A percentile compares a stretch with the other conserved stretches of the same genome.
Conservation (phyloP, 371 early-diverging fungal species). For the Mucor piriformis region DNA sequence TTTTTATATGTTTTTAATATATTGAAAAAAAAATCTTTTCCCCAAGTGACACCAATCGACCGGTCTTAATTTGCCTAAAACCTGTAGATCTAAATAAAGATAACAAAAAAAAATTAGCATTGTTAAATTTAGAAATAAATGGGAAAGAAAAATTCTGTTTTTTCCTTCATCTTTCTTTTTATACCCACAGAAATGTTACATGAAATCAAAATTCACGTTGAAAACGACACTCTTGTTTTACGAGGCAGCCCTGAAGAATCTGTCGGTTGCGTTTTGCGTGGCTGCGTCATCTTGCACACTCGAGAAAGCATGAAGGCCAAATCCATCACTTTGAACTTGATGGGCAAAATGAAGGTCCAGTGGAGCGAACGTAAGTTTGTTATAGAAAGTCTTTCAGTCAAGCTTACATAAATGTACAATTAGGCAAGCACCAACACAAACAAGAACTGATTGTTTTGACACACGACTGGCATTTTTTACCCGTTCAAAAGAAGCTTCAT, state of each 20-base stretch:
- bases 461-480: constrained; percentile 37
- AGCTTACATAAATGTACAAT: not conserved
- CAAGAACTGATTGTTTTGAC: constrained; percentile 24
- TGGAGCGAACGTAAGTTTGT: constrained; percentile 36
- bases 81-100: constrained; percentile 2
- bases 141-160: not conserved
- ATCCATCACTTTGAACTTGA: constrained; percentile 29
- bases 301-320: constrained; percentile 33
- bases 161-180: not conserved
- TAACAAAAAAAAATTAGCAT: not conserved
- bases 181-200: constrained; percentile 13
- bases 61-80: not conserved
- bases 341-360: constrained; percentile 33
- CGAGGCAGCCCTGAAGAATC: constrained; percentile 39
- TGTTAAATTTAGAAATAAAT: not conserved
- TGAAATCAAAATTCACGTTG: constrained; percentile 28
- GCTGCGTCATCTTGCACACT: constrained; percentile 26
- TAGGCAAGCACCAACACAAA: constrained; percentile 30
- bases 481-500: constrained; percentile 24
- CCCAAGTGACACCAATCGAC: not conserved
- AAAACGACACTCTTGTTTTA: constrained; percentile 29
- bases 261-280: constrained; percentile 37
- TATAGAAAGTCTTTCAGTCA: too few relatives aligned
- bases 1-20: not conserved
- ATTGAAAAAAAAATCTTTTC: not conserved